Base-by-base conservation (phyloP, 2,329 filamentous ascomycete species). In the Xylariaceae sp. region DNA sequence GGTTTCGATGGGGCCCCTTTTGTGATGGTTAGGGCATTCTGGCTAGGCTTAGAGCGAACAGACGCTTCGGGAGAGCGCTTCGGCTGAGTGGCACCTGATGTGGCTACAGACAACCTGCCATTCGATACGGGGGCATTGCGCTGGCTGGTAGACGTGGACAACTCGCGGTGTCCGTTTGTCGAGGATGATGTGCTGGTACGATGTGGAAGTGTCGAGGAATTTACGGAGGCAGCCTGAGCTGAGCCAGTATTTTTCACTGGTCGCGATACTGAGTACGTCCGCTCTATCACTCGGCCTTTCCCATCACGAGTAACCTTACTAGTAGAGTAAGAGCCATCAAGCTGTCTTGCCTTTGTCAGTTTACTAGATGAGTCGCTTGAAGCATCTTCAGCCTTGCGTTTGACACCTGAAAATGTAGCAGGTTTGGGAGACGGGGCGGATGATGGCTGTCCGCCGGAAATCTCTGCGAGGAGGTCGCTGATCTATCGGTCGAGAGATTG, bases 331-430 rank as follows among this genome's bases (percentile, higher is more conserved):
- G 63, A 62, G 41, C 61, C 61, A 56, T 67, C 64, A 46, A 61
- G 57, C 36, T 66, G 65, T 40, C 60, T 60, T 50, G 65, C 57
- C 55, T 67, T 67, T 45, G 61, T 52, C 44, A 63, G 41, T 45
- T 68, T 69, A 18, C 56, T 60, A 12, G 62, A 61, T 16, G 57
- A 62, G 45, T 47, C 60, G 34, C 59, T 63, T 18, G 63, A 65
- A 51, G 82, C 77, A 55, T 78, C 73, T 34, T 80, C 77, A 46
- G 80, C 78, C 65, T 85, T 86, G 59, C 83, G 77, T 69, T 86
- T 86, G 36, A 72, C 67, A 26, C 67, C 63, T 7, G 71, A 62
- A 15, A 71, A 61, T 41, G 58, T 53, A 45, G 67, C 59, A 15
- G 67, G 57, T 49, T 64, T 63, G 2, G 65, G 37, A 10, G 71